Evolutionary conservation across 1,284 basidiomycete species (phyloP), one percentile per base, ranked within the genome.

Genomic region (Leccinum pachyderme): DNA sequence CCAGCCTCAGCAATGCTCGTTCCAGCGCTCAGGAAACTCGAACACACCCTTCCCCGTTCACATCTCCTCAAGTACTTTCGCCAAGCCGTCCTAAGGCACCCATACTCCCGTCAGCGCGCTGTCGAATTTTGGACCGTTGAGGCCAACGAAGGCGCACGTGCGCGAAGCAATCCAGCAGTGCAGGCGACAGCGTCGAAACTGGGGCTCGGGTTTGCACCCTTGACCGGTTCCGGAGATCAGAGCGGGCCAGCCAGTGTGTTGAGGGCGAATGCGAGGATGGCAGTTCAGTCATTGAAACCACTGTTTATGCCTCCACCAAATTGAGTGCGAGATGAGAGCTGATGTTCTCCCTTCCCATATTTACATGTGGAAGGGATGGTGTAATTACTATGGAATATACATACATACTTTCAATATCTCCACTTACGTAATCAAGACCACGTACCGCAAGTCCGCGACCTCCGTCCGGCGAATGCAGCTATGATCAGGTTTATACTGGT

Each of bases 51-150:
- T 63, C 49, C 72, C 41, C 77, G 77, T 2, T 65, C 83, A 9
- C 79, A 81, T 54, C 73, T 85, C 37, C 69, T 84, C 51, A 81
- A 80, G 59, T 81, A 81, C 59, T 73, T 79, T 2, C 76, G 75
- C 37, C 81, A 79, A 39, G 80, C 83, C 4, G 68, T 81, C 27
- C 75, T 83, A 73, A 80, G 87, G 35, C 66, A 76, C 12, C 81
- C 82, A 2, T 64, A 69, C 33, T 71, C 83, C 13, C 77, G 80
- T 13, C 71, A 70, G 11, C 75, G 75, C 27, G 76, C 79, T 0
- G 65, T 63, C 0, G 68, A 69, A 45, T 87, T 82, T 76, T 89
- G 86, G 87, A 69, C 71, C 3, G 73, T 70, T 43, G 79, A 87
- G 61, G 77, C 76, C 41, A 65, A 65, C 13, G 77, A 82, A 52